Evolutionary conservation across 2,329 filamentous ascomycete genomes (phyloP).

Genomic region (Sphaerulina populicola): DNA sequence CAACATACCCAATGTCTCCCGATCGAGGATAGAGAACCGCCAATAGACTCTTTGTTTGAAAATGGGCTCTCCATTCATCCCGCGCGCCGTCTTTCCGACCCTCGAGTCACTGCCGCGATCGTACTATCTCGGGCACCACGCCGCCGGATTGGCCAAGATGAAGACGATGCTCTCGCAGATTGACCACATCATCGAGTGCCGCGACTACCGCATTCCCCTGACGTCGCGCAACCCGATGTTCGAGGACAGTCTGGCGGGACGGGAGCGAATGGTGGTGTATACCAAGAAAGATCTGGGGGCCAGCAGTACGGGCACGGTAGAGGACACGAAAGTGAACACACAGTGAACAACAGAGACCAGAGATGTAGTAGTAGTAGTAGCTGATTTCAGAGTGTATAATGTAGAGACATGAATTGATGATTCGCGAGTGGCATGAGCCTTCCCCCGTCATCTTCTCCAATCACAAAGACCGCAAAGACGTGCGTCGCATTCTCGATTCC

Average conservation of each 20-base stretch:
- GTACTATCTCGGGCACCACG: constrained; percentile 93
- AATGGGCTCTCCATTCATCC: constrained; percentile 52
- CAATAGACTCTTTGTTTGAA: not conserved
- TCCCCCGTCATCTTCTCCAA: constrained; percentile 48
- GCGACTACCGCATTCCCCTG: constrained; percentile 83
- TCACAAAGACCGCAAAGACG: constrained; percentile 38
- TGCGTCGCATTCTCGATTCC: constrained; percentile 43
- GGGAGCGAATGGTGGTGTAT: constrained; percentile 74
- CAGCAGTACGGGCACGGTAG: constrained; percentile 30
- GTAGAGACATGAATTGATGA: constrained; percentile 43
- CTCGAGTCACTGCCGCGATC: constrained; percentile 72
- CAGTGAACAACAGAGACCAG: constrained; percentile 9
- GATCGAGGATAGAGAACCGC: constrained; percentile 11
- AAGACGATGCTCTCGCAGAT: constrained; percentile 69
- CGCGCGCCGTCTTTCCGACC: constrained; percentile 63
- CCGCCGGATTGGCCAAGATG: constrained; percentile 72
- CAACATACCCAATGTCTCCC: constrained; percentile 15
- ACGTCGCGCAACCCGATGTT: constrained; percentile 86
- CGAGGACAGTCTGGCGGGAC: constrained; percentile 64
- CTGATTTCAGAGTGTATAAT: constrained; percentile 14
- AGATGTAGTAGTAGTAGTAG: constrained; percentile 4
- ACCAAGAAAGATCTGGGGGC: constrained; percentile 77
- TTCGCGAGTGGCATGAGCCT: constrained; percentile 48
- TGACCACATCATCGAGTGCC: constrained; percentile 85
- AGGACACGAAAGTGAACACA: constrained; percentile 28